phyloP scores from a whole-genome alignment of 805 yeast genomes.

The Hanseniaspora clermontiae region DNA sequence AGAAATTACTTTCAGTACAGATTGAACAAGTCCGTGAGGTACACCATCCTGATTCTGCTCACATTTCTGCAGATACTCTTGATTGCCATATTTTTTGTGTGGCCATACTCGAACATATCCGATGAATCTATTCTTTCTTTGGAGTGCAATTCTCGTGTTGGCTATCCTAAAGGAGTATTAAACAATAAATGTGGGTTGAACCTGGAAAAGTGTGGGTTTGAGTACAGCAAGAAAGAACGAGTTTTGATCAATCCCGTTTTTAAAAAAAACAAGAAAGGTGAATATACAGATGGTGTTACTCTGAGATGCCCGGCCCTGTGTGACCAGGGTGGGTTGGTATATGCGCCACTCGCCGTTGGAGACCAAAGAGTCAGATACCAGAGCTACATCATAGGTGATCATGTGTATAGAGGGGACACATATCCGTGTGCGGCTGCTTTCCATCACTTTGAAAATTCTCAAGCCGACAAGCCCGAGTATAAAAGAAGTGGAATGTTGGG shows the following conservation, averaged over 20 bases:
- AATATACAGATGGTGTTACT: conserved; percentile 28
- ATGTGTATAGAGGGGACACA: conserved; percentile 24
- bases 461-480: not conserved
- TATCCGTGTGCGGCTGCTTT: conserved; percentile 1
- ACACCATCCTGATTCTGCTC: conserved; percentile 27
- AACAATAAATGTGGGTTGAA: conserved; percentile 57
- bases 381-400: conserved; percentile 71
- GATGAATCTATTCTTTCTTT: conserved; percentile 36
- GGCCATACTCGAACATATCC: conserved; percentile 17
- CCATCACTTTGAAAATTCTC: conserved; percentile 11
- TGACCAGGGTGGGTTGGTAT: conserved; percentile 63
- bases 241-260: not conserved
- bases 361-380: conserved; percentile 51
- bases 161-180: not conserved
- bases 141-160: conserved; percentile 30
- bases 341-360: conserved; percentile 65
- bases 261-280: not conserved
- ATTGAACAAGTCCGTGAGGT: conserved; percentile 39
- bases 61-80: conserved; percentile 37
- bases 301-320: conserved; percentile 84
- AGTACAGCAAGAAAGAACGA: not conserved
- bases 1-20: conserved; percentile 22
- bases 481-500: not conserved
- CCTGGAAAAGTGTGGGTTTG: conserved; percentile 41
- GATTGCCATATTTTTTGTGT: conserved; percentile 27